Evolutionary conservation across 23 red algal genomes (phyloP), one percentile per base, ranked within the genome.

Genomic region (Cyanidiococcus yangmingshanensis): DNA sequence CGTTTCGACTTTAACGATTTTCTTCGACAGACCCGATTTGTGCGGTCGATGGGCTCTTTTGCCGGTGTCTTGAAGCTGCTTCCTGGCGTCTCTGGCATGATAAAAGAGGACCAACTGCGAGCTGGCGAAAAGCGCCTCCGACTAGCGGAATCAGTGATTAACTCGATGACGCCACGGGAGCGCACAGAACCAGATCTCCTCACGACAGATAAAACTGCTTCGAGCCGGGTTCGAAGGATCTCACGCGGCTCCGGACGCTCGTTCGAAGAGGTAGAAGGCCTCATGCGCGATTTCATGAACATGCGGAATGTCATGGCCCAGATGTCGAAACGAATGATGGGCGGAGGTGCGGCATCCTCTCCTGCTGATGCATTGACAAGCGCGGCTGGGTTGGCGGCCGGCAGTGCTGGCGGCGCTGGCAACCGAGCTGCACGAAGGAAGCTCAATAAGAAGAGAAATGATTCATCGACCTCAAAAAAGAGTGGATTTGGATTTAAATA

Each of bases 1-100:
- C 90, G 89, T 41, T 98, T 98, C 67, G 87, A 90, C 58, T 98
- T 91, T 75, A 80, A 98, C 27, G 94, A 98, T 40, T 98, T 98
- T 50, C 59, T 98, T 2, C 89, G 89, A 33, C 94, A 98, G 81
- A 87, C 83, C n/a, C 86, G 85, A 58, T 85, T 91, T 81, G 76
- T 98, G 51, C 82, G 76, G 0, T 77, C 58, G 26, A 91, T 98
- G 88, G 94, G 94, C 38, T 91, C 88, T 26, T 50, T 98, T 0
- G 84, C 82, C 25, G 89, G 89, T 1, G 59, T 98, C 26, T 74
- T 98, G 79, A 98, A 98, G 58, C 82, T 98, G 94, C 51, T 98
- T 12, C 94, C 94, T 67, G 94, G 94, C 54, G 63, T 86, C 1
- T 79, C 77, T 37, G 80, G 84, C 18, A 68, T 50, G 37, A 57